Evolutionary conservation across 495 filamentous ascomycete genomes (phyloP).

Genomic region (Podospora comata): DNA sequence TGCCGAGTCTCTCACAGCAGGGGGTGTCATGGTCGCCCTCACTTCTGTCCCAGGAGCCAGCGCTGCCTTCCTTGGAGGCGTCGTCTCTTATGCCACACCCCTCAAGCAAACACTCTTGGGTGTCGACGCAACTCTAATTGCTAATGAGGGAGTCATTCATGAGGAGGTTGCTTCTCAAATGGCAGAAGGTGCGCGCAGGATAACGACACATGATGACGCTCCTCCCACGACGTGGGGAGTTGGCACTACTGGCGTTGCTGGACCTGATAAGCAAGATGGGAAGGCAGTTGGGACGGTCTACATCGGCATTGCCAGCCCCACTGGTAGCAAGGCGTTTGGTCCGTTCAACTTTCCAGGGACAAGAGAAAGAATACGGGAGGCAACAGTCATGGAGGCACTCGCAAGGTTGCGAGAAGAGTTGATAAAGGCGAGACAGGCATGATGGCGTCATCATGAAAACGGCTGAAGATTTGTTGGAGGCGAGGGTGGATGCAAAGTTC

Average conservation of each 20-base stretch:
- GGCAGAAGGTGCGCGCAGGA: conserved; percentile 28
- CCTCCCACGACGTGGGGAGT: conserved; percentile 30
- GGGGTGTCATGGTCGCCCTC: conserved; percentile 29
- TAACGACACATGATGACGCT: conserved; percentile 19
- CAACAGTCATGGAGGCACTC: conserved; percentile 29
- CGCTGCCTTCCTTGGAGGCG: conserved; percentile 31
- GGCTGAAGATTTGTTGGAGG: no score
- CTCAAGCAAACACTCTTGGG: conserved; percentile 30
- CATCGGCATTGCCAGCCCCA: conserved; percentile 24
- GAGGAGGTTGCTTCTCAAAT: conserved; percentile 35
- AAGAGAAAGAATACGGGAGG: conserved; percentile 26
- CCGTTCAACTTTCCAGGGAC: conserved; percentile 30
- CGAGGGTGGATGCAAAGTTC: no score
- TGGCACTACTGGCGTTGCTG: conserved; percentile 34
- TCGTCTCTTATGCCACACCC: conserved; percentile 34
- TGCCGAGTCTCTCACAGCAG: conserved; percentile 36
- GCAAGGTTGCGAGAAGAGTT: conserved; percentile 18
- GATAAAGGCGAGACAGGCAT: neutral
- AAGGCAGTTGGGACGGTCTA: conserved; percentile 30
- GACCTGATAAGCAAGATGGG: conserved; percentile 29
- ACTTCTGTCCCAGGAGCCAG: conserved; percentile 31
- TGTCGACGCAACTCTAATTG: conserved; percentile 31
- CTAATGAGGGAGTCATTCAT: conserved; percentile 33
- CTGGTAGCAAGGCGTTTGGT: conserved; percentile 19
- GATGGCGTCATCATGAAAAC: neutral